Evolutionary conservation across 345 rosid species (phyloP).

Genomic region (Ceriops decandra): DNA sequence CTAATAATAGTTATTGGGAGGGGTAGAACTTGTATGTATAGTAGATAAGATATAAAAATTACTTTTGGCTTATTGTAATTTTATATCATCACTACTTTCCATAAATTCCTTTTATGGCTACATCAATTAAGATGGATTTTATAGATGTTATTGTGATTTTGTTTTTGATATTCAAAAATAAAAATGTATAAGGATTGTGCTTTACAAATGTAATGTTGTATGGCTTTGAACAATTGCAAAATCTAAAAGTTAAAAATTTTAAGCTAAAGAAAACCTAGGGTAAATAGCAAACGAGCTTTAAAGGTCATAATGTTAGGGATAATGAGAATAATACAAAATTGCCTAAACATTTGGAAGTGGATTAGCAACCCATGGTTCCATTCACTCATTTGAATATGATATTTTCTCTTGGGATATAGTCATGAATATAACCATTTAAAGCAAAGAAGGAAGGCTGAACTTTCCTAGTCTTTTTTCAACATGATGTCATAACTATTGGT

Average conservation of each 20-base stretch:
- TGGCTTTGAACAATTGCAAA: conserved; percentile 42
- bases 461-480: conserved; percentile 59
- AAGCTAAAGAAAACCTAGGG: conserved; percentile 39
- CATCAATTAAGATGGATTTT: too few species aligned
- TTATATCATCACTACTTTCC: too few species aligned
- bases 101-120: too few species aligned
- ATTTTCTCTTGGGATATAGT: conserved; percentile 26
- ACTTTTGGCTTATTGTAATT: too few species aligned
- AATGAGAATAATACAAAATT: conserved; percentile 18
- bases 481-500: conserved; percentile 57
- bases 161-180: too few species aligned
- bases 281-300: conserved; percentile 30
- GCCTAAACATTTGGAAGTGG: conserved; percentile 13
- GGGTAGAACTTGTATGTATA: too few species aligned
- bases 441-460: conserved; percentile 44
- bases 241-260: conserved; percentile 48
- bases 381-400: conserved; percentile 25
- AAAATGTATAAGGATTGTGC: too few species aligned
- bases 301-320: conserved; percentile 21
- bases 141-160: too few species aligned
- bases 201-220: too few species aligned
- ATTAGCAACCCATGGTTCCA: conserved; percentile 22
- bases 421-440: conserved; percentile 15
- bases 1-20: too few species aligned
- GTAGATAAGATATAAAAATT: too few species aligned